Percentiles rank a stretch among this genome's conserved stretches.
These are phyloP conservation scores for Cryptococcus floricola DNA, from an alignment of 1,284 basidiomycete genomes.

Conservation along the genomic window DNA sequence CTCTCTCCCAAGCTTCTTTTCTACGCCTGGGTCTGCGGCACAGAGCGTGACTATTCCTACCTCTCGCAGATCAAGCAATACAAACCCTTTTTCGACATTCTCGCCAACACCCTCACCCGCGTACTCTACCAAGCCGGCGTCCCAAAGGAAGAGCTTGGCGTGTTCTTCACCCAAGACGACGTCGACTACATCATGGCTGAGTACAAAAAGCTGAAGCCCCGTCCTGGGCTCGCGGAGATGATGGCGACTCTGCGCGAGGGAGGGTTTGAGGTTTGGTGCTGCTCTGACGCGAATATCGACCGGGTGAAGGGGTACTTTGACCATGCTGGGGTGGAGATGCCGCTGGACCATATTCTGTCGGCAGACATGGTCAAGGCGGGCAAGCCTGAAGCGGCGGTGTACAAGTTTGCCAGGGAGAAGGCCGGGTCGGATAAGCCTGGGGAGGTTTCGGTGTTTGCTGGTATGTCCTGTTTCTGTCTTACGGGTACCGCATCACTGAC, in stretches of 20 bases:
- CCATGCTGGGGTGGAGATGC: constrained; percentile 26
- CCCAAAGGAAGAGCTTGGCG: constrained; percentile 14
- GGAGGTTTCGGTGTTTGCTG: constrained; percentile 32
- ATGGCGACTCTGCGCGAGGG: constrained; percentile 26
- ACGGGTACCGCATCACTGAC: not conserved
- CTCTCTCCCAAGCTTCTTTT: constrained; percentile 29
- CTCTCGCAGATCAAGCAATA: constrained; percentile 30
- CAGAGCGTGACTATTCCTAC: constrained; percentile 31
- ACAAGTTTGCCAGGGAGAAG: constrained; percentile 31
- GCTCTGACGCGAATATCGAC: constrained; percentile 28
- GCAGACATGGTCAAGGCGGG: constrained; percentile 28
- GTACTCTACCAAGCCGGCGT: constrained; percentile 30
- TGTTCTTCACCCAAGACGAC: constrained; percentile 23
- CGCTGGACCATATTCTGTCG: constrained; percentile 27
- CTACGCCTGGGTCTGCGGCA: constrained; percentile 25
- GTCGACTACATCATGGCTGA: constrained; percentile 23
- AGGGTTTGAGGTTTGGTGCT: constrained; percentile 30
- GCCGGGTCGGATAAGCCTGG: constrained; percentile 25
- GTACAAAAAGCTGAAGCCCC: constrained; percentile 22
- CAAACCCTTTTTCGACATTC: constrained; percentile 25
- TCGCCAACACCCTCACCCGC: constrained; percentile 22
- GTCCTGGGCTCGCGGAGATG: constrained; percentile 26
- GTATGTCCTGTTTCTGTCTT: constrained; percentile 8
- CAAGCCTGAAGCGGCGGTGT: constrained; percentile 28
- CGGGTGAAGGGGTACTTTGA: constrained; percentile 35